Conservation (phyloP, 208 protist species). For the Angomonas deanei region DNA sequence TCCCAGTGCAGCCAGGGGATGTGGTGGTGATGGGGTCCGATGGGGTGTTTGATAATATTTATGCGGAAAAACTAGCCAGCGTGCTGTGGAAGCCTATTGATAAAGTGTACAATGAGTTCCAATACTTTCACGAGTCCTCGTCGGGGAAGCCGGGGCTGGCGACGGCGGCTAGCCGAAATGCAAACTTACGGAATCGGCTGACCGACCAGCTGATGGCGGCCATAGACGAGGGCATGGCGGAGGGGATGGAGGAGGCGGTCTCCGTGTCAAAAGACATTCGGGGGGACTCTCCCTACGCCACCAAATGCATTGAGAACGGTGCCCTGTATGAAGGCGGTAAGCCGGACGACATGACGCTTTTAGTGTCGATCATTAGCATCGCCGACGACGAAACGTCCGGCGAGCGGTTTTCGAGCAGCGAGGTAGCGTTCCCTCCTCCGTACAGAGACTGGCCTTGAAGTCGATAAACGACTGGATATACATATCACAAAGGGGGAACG, state of each 20-base stretch:
- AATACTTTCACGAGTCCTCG: no score
- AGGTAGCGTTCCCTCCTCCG: constrained; percentile 34
- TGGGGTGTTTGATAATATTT: constrained; percentile 75
- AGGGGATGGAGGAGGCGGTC: constrained; percentile 29
- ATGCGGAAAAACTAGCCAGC: constrained; percentile 25
- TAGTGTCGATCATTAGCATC: constrained; percentile 49
- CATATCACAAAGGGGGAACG: no score
- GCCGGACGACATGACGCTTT: constrained; percentile 71
- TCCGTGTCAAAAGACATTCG: constrained; percentile 33
- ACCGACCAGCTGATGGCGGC: constrained; percentile 45
- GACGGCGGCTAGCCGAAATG: no score
- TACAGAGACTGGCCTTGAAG: constrained; percentile 63
- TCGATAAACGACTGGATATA: no score
- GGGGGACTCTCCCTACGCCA: constrained; percentile 56
- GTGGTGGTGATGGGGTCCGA: constrained; percentile 63
- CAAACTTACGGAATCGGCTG: constrained; percentile 17
- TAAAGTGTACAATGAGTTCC: constrained; percentile 21
- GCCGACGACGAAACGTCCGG: constrained; percentile 32
- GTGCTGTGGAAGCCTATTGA: constrained; percentile 37
- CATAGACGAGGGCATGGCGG: constrained; percentile 22
- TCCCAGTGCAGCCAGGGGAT: constrained; percentile 47
- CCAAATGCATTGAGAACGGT: constrained; percentile 52
- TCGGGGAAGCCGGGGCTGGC: background rate
- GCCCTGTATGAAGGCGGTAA: constrained; percentile 71
- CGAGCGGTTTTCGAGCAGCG: constrained; percentile 37